Conservation (phyloP, 192 early-diverging fungal species). For the Lunasporangiospora selenospora region DNA sequence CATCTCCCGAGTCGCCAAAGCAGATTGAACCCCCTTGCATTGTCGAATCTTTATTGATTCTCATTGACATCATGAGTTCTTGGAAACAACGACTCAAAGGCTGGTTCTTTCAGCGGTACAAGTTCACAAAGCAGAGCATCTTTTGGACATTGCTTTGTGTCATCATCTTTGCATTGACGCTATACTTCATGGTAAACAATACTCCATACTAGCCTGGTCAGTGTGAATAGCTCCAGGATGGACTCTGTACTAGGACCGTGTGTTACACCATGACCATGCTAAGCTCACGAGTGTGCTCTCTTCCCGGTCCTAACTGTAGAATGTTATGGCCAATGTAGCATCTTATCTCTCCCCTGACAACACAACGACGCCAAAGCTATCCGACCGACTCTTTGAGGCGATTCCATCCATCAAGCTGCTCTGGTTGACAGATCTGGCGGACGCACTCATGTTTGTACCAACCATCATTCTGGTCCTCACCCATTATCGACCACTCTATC, state of each 20-base stretch:
- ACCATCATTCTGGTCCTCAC: conserved; percentile 58
- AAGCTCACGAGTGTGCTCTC: too few relatives aligned
- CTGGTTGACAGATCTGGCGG: conserved; percentile 69
- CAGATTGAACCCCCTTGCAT: too few relatives aligned
- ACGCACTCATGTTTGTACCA: conserved; percentile 59
- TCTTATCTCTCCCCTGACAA: conserved; percentile 58
- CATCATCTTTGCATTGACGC: conserved; percentile 20
- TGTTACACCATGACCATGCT: too few relatives aligned
- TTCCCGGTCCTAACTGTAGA: too few relatives aligned
- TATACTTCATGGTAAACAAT: conserved; percentile 41
- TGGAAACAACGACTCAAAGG: conserved; percentile 6
- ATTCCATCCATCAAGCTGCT: conserved; percentile 59
- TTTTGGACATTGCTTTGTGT: conserved; percentile 8
- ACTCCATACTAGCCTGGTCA: too few relatives aligned
- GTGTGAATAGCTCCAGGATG: too few relatives aligned
- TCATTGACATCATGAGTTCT: too few relatives aligned
- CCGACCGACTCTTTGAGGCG: conserved; percentile 64
- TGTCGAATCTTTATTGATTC: too few relatives aligned
- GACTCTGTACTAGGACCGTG: too few relatives aligned
- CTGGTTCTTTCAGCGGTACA: conserved; percentile 27
- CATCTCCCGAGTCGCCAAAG: too few relatives aligned
- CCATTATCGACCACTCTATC: conserved; percentile 61
- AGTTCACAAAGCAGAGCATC: conserved; percentile 20
- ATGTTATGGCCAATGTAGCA: conserved; percentile 71
- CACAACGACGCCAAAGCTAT: conserved; percentile 24